A percentile compares a stretch with the other conserved stretches of the same genome.
phyloP scores from a whole-genome alignment of 495 filamentous ascomycete species.

The Darksidea phi region DNA sequence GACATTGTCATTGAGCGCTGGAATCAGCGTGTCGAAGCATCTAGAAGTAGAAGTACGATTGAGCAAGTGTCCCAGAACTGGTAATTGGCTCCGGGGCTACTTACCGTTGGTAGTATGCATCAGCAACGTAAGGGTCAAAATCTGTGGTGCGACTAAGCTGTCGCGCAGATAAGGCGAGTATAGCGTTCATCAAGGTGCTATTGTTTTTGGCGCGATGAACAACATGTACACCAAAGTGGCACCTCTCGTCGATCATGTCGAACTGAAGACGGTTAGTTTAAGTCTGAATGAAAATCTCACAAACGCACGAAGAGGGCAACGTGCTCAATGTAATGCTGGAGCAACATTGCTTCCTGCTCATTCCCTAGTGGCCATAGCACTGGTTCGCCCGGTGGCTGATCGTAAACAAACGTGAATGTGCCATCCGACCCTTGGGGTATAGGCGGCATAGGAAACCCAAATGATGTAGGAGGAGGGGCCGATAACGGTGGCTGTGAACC shows the following conservation, averaged over 20 bases:
- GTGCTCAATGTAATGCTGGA: slow-evolving; percentile 29
- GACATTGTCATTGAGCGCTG: slow-evolving; percentile 25
- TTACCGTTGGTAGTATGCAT: slow-evolving; percentile 29
- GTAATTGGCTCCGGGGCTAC: too few species aligned
- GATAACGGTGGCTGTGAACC: not conserved
- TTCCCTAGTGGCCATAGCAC: slow-evolving; percentile 30
- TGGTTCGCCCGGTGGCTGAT: slow-evolving; percentile 21
- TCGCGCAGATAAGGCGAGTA: slow-evolving; percentile 31
- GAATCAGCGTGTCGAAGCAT: slow-evolving; percentile 31
- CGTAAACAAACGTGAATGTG: slow-evolving; percentile 12
- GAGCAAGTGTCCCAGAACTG: too few species aligned
- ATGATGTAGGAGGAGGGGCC: not conserved
- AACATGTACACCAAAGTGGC: slow-evolving; percentile 25
- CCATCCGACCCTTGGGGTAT: not conserved
- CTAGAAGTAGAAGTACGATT: too few species aligned
- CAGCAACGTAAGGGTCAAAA: slow-evolving; percentile 32
- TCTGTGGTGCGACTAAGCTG: slow-evolving; percentile 30
- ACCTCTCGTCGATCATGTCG: slow-evolving; percentile 27
- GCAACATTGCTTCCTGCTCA: slow-evolving; percentile 33
- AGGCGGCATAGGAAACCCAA: not conserved
- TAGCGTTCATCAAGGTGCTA: slow-evolving; percentile 31
- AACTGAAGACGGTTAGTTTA: slow-evolving; percentile 15
- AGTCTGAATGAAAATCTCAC: not conserved
- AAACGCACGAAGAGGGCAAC: slow-evolving; percentile 29
- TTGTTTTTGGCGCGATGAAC: slow-evolving; percentile 29